These are phyloP conservation scores for Komagataella pastoris DNA, from an alignment of 805 yeast species.

Conservation along the genomic window DNA sequence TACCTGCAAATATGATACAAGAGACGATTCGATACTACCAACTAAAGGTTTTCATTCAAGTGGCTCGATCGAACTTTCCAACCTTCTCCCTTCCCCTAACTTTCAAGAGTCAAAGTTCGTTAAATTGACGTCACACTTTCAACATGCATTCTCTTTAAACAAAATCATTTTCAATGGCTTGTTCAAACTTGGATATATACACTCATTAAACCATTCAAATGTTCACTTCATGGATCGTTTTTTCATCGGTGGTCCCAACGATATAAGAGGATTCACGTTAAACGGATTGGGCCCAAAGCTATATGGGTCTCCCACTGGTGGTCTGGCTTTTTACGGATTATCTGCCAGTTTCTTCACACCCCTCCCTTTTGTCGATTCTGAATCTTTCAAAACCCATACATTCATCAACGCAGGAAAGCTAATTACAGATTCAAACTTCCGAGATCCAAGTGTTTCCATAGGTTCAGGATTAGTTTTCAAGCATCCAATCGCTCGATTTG, in stretches of 20 bases:
- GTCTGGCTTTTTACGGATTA: constrained; percentile 31
- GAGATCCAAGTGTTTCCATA: constrained; percentile 4
- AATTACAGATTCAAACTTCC: constrained; percentile 8
- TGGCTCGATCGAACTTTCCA: constrained; percentile 22
- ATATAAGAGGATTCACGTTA: constrained; percentile 35
- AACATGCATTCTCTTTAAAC: constrained; percentile 13
- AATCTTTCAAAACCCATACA: constrained; percentile 33
- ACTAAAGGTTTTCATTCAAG: constrained; percentile 24
- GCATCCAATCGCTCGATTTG: constrained; percentile 47
- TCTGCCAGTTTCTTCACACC: constrained; percentile 30
- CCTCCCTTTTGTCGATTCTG: constrained; percentile 26
- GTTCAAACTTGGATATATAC: constrained; percentile 14
- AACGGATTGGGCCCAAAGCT: constrained; percentile 45
- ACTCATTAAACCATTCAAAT: constrained; percentile 5
- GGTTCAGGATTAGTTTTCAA: constrained; percentile 40
- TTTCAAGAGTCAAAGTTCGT: constrained; percentile 20
- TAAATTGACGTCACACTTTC: constrained; percentile 28
- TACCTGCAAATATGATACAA: constrained; percentile 26
- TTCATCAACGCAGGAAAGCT: constrained; percentile 36
- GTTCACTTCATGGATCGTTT: constrained; percentile 36
- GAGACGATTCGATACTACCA: constrained; percentile 30
- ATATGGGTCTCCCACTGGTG: constrained; percentile 35
- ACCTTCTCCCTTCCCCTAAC: constrained; percentile 11
- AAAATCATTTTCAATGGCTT: constrained; percentile 10
- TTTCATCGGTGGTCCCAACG: constrained; percentile 48